Percentiles rank a stretch among this genome's conserved stretches.
These are phyloP conservation scores for Solanum chacoense DNA, from an alignment of 305 asterid species.

Conservation along the genomic window DNA sequence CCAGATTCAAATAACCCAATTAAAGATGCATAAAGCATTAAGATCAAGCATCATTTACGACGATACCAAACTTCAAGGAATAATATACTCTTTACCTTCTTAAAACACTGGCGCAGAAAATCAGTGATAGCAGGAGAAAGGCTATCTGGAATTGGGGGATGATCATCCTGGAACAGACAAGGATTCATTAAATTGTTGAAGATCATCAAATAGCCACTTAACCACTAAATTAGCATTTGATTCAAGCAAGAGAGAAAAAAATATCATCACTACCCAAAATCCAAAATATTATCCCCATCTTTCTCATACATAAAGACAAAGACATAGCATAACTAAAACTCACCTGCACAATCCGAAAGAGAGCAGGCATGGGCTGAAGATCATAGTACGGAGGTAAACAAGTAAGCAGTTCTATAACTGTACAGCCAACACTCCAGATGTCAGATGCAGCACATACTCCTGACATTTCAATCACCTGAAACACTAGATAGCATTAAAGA, in stretches of 20 bases:
- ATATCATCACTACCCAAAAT: conserved; percentile 1
- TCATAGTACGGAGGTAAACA: conserved; percentile 96
- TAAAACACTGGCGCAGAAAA: conserved; percentile 92
- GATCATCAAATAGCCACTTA: conserved; percentile 7
- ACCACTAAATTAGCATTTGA: background rate
- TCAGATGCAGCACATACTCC: conserved; percentile 99
- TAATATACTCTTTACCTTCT: conserved; percentile 51
- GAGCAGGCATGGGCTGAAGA: conserved; percentile 99
- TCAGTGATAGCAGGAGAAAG: conserved; percentile 91
- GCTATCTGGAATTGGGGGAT: conserved; percentile 96
- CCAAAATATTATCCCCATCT: conserved; percentile 1
- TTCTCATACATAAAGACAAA: background rate
- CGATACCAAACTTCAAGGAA: background rate
- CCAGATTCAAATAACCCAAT: background rate
- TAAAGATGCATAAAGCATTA: background rate
- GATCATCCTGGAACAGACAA: conserved; percentile 61
- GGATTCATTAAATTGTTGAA: background rate
- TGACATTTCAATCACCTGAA: conserved; percentile 97
- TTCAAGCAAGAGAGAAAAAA: background rate
- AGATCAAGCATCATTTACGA: background rate
- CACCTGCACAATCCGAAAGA: conserved; percentile 96
- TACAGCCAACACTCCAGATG: conserved; percentile 99
- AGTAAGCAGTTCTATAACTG: conserved; percentile 98
- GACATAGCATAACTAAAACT: conserved; percentile 1
- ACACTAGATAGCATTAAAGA: conserved; percentile 1